Evolutionary conservation across 805 yeast species (phyloP).

Genomic region (Wickerhamomyces alni): DNA sequence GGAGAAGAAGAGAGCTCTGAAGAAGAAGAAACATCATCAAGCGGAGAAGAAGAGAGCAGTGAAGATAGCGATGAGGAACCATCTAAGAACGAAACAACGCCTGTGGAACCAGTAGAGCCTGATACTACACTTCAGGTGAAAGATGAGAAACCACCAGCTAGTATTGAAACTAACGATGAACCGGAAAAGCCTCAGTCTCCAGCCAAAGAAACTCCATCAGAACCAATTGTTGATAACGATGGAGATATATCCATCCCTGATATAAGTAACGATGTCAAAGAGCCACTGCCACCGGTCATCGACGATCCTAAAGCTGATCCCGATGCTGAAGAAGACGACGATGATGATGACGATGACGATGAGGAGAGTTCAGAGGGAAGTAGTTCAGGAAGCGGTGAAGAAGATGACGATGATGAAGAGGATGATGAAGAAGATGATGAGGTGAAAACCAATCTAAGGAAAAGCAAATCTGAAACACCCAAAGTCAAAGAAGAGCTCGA

Average conservation of each 20-base stretch:
- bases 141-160: too few species aligned
- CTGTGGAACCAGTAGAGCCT: neutral
- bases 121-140: too few species aligned
- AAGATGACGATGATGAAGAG: slow-evolving; percentile 8
- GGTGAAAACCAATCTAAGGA: slow-evolving; percentile 7
- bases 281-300: slow-evolving; percentile 2
- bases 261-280: neutral
- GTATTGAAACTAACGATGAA: too few species aligned
- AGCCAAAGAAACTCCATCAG: slow-evolving; percentile 1
- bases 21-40: neutral
- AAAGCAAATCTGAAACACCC: slow-evolving; percentile 9
- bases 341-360: slow-evolving; percentile 4
- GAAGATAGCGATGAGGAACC: neutral
- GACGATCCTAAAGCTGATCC: slow-evolving; percentile 9
- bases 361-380: slow-evolving; percentile 5
- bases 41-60: neutral
- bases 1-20: neutral
- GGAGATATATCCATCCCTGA: slow-evolving; percentile 12
- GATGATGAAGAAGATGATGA: slow-evolving; percentile 5
- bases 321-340: slow-evolving; percentile 7
- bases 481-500: slow-evolving; percentile 13
- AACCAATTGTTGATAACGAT: slow-evolving; percentile 5
- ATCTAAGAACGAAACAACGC: neutral
- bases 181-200: neutral
- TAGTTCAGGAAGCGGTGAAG: slow-evolving; percentile 1